phyloP scores from a whole-genome alignment of 2,329 filamentous ascomycete genomes.

The Venturia asperata region DNA sequence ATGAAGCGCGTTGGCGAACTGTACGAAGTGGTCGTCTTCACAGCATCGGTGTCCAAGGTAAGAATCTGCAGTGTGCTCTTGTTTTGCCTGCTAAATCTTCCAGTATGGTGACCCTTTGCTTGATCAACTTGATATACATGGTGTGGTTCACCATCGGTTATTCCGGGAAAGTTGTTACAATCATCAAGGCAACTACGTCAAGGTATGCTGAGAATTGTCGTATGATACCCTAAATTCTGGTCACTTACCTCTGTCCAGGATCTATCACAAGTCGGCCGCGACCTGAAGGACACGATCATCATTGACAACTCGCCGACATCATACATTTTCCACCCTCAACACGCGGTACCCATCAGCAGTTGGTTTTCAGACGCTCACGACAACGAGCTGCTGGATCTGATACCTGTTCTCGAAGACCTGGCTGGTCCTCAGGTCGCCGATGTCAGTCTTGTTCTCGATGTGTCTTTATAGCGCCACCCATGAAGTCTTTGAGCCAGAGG shows the following conservation, averaged over 20 bases:
- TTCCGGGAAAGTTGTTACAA: constrained; percentile 99
- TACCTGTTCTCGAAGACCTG: constrained; percentile 95
- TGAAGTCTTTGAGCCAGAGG: not conserved
- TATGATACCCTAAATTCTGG: not conserved
- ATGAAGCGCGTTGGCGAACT: constrained; percentile 98
- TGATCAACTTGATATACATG: constrained; percentile 94
- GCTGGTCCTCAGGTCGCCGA: constrained; percentile 83
- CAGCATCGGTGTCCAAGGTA: constrained; percentile 95
- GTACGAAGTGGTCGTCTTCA: constrained; percentile 98
- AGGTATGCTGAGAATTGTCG: constrained; percentile 42
- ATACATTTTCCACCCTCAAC: constrained; percentile 98
- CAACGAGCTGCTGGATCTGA: constrained; percentile 94
- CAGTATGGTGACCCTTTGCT: constrained; percentile 93
- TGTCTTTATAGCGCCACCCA: constrained; percentile 35
- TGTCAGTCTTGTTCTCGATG: constrained; percentile 95
- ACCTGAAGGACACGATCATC: constrained; percentile 96
- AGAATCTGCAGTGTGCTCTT: not conserved
- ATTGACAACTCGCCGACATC: constrained; percentile 99
- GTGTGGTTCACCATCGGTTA: constrained; percentile 88
- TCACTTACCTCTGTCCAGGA: constrained; percentile 46
- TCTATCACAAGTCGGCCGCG: constrained; percentile 89
- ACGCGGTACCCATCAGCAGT: constrained; percentile 97
- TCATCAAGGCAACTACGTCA: constrained; percentile 98
- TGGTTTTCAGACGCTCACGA: constrained; percentile 99
- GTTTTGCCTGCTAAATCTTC: constrained; percentile 19